A percentile compares a stretch with the other conserved stretches of the same genome.
These are phyloP conservation scores for Penicillium brasilianum DNA, from an alignment of 2,329 filamentous ascomycete genomes.

Conservation along the genomic window DNA sequence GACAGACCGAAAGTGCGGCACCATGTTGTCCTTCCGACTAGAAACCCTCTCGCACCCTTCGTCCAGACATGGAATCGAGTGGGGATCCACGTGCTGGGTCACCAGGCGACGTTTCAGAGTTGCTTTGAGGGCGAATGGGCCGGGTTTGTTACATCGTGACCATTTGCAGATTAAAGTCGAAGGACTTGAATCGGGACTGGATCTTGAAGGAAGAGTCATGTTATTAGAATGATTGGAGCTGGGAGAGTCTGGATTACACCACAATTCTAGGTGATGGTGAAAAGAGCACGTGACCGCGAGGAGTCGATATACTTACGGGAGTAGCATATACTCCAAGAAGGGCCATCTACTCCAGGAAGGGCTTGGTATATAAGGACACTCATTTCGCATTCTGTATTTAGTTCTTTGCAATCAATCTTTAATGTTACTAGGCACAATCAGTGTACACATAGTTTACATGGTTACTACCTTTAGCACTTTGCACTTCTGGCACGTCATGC, in stretches of 20 bases:
- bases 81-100: neutral
- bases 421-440: no score
- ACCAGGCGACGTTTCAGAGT: slow-evolving; percentile 4
- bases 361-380: no score
- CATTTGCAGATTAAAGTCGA: neutral
- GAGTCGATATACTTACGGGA: no score
- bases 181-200: neutral
- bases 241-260: neutral
- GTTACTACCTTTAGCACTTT: no score
- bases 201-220: neutral
- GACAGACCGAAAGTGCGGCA: neutral
- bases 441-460: no score
- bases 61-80: neutral
- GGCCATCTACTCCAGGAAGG: no score
- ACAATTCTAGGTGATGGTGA: no score
- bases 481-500: no score
- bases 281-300: no score
- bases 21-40: slow-evolving; percentile 6
- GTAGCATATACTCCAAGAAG: no score
- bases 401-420: no score
- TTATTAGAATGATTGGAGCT: neutral
- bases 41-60: neutral
- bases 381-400: no score
- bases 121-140: neutral
- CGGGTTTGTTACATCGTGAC: neutral